Percentiles rank a stretch among this genome's conserved stretches.
These are phyloP conservation scores for Backusella mclennaniae DNA, from an alignment of 192 early-diverging fungal species.

Conservation along the genomic window DNA sequence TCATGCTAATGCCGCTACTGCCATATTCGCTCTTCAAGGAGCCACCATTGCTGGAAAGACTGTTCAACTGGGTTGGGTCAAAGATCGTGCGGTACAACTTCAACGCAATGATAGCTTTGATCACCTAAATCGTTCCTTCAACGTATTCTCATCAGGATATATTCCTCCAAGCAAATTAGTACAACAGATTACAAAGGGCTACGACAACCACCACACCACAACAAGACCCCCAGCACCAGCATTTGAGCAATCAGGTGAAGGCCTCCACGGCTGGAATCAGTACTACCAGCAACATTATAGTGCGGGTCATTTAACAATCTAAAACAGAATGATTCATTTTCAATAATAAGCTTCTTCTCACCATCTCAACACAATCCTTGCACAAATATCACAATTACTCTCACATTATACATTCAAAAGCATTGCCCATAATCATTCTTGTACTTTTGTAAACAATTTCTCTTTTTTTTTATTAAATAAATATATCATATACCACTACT, in stretches of 20 bases:
- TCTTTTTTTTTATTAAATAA: not conserved
- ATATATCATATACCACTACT: not conserved
- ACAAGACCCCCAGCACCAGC: slow-evolving; percentile 28
- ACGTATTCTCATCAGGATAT: slow-evolving; percentile 14
- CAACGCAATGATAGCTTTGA: not conserved
- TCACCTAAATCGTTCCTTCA: not conserved
- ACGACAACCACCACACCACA: slow-evolving; percentile 8
- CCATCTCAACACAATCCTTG: not conserved
- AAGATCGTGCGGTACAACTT: slow-evolving; percentile 6
- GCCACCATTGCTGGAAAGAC: slow-evolving; percentile 68
- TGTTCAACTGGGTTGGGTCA: slow-evolving; percentile 36
- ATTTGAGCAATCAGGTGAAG: slow-evolving; percentile 20
- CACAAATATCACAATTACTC: not conserved
- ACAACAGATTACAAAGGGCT: slow-evolving; percentile 25
- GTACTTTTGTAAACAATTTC: not conserved
- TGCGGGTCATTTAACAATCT: slow-evolving; percentile 31
- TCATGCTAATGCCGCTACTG: slow-evolving; percentile 85
- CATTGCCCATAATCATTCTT: not conserved
- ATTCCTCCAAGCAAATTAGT: slow-evolving; percentile 8
- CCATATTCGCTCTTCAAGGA: slow-evolving; percentile 81
- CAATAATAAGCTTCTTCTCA: slow-evolving; percentile 7
- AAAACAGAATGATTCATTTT: not conserved
- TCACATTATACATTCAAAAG: not conserved
- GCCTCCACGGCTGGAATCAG: slow-evolving; percentile 38
- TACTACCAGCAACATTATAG: slow-evolving; percentile 42